phyloP scores from a whole-genome alignment of 129 eudicot species.

The Calendula officinalis region DNA sequence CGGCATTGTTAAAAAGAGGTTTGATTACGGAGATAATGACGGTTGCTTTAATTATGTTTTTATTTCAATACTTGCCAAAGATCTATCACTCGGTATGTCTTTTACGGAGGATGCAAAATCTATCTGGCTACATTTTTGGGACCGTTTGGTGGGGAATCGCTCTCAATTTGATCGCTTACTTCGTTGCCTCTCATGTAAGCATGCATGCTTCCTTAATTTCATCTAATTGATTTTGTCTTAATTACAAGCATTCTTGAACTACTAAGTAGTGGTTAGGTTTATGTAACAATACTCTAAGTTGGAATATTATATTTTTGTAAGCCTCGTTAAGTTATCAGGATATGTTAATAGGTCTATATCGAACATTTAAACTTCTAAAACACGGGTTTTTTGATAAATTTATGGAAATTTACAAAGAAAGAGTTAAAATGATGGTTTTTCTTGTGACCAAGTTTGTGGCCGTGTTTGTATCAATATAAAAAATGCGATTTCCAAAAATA shows the following conservation, averaged over 20 bases:
- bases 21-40: slow-evolving; percentile 69
- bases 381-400: too few relatives aligned
- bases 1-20: slow-evolving; percentile 62
- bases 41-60: slow-evolving; percentile 54
- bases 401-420: too few relatives aligned
- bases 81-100: slow-evolving; percentile 87
- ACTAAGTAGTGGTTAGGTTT: too few relatives aligned
- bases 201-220: not conserved
- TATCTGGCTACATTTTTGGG: slow-evolving; percentile 88
- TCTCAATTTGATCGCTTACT: slow-evolving; percentile 93
- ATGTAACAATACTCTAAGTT: too few relatives aligned
- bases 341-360: too few relatives aligned
- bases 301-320: too few relatives aligned
- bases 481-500: too few relatives aligned
- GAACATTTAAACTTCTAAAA: too few relatives aligned
- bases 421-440: too few relatives aligned
- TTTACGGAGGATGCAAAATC: slow-evolving; percentile 90
- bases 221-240: not conserved
- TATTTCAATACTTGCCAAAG: slow-evolving; percentile 88
- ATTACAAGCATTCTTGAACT: not conserved
- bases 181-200: slow-evolving; percentile 94
- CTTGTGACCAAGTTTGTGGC: too few relatives aligned
- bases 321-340: too few relatives aligned
- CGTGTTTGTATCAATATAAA: too few relatives aligned
- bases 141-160: slow-evolving; percentile 99